phyloP scores from a whole-genome alignment of 768 basidiomycete species.

The Lactarius sanguifluus region DNA sequence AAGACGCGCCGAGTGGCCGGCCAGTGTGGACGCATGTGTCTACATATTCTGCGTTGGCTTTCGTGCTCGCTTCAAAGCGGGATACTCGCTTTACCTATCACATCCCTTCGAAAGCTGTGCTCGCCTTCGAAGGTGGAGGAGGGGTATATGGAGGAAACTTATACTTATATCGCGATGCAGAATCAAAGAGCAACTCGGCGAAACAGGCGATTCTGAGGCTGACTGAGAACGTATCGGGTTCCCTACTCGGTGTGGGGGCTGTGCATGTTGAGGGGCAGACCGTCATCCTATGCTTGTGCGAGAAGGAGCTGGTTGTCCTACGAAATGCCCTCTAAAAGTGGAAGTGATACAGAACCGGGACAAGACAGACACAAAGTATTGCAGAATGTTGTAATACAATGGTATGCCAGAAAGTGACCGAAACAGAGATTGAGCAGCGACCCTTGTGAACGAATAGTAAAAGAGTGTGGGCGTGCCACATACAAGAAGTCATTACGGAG shows the following conservation, averaged over 20 bases:
- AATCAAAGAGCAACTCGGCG: constrained; percentile 55
- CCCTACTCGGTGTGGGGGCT: constrained; percentile 72
- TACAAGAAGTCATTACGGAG: constrained; percentile 28
- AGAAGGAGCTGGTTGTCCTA: constrained; percentile 69
- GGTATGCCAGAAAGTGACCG: constrained; percentile 26
- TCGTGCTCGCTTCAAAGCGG: constrained; percentile 90
- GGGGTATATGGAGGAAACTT: constrained; percentile 73
- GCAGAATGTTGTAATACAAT: constrained; percentile 29
- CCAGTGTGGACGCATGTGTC: constrained; percentile 68
- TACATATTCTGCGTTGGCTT: constrained; percentile 89
- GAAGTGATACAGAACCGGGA: constrained; percentile 8
- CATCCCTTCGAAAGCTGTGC: constrained; percentile 50
- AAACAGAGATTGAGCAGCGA: constrained; percentile 26
- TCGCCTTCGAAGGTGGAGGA: constrained; percentile 83
- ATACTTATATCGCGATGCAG: constrained; percentile 74
- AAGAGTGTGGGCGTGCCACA: constrained; percentile 25
- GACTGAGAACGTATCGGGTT: constrained; percentile 66
- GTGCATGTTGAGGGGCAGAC: constrained; percentile 39
- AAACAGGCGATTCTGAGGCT: constrained; percentile 82
- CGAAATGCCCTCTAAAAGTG: constrained; percentile 37
- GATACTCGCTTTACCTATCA: constrained; percentile 89
- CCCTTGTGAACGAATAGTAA: constrained; percentile 26
- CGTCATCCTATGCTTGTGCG: constrained; percentile 70
- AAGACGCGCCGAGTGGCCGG: constrained; percentile 25
- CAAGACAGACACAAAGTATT: constrained; percentile 27